Evolutionary conservation across 2,329 filamentous ascomycete genomes (phyloP), one percentile per base, ranked within the genome.

Genomic region (Myriosclerotinia scirpicola): DNA sequence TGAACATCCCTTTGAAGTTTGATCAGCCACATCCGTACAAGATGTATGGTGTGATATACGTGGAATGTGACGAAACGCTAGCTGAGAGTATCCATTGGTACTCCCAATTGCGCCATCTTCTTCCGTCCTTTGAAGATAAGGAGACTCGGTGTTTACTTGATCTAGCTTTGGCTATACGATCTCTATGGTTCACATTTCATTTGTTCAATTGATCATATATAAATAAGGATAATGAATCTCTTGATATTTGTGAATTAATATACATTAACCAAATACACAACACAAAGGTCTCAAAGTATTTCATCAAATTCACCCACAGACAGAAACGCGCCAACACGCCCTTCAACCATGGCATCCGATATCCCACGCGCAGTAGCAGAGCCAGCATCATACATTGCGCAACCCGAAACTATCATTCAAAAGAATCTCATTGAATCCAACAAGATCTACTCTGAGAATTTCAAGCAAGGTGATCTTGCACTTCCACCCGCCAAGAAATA

Each of bases 401-500:
- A 70, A 26, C 42, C 65, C 56, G 42, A 65, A 14, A 79, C 81
- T 55, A 75, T 79, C 17, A 81, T 81, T 65, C 84, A 86, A 71
- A 76, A 84, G 69, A 85, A 86, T 67, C 76, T 89, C 30, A 79
- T 84, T 64, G 76, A 81, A 56, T 83, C 82, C 58, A 90, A 90
- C 75, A 81, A 80, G 42, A 77, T 81, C 42, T 88, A 89, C 73
- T 83, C 81, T 5, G 77, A 80, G 2, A 78, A 76, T 3, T 93
- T 93, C 77, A 85, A 81, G n/a, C 81, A 90, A 69, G 89, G 88
- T 20, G 70, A 87, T 69, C 82, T 93, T 5, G 82, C 85, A 0
- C 82, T 92, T 1, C 88, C 90, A 0, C 90, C 90, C 0, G 85
- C 85, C 12, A 90, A 89, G 78, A 85, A 88, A 72, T 90, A 90